These are phyloP conservation scores for Solanum arcanum DNA, from an alignment of 257 asterid species.

Conservation along the genomic window DNA sequence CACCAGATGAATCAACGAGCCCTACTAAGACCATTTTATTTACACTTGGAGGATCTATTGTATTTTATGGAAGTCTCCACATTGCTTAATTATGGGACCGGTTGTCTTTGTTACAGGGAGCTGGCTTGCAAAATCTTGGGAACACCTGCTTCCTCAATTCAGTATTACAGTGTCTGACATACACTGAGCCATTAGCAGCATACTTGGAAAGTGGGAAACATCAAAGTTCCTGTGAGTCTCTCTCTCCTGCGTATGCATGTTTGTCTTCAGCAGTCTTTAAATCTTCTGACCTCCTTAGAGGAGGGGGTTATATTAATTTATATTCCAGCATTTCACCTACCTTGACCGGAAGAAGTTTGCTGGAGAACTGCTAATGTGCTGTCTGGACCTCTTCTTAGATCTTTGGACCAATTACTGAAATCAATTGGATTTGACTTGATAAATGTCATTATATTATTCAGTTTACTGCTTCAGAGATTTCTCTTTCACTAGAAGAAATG, in stretches of 20 bases:
- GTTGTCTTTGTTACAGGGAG: slow-evolving; percentile 59
- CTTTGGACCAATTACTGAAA: background rate
- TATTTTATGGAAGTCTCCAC: background rate
- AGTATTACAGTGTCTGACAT: slow-evolving; percentile 88
- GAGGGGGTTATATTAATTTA: background rate
- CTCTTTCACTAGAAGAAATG: background rate
- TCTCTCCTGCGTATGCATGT: background rate
- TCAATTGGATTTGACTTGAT: background rate
- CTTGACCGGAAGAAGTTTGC: background rate
- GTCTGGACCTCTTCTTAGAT: background rate
- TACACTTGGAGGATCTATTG: background rate
- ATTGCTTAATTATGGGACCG: slow-evolving; percentile 1
- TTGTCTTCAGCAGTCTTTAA: background rate
- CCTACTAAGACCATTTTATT: background rate
- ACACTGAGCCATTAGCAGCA: slow-evolving; percentile 96
- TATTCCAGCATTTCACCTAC: background rate
- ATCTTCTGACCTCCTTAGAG: background rate
- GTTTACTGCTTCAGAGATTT: background rate
- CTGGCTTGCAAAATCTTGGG: slow-evolving; percentile 95
- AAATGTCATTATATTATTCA: background rate
- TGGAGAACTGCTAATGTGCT: background rate
- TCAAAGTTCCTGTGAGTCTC: slow-evolving; percentile 74
- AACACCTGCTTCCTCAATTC: slow-evolving; percentile 93
- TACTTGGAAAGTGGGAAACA: slow-evolving; percentile 97
- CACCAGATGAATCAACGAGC: background rate